A percentile compares a stretch with the other conserved stretches of the same genome.
Evolutionary conservation across 1,284 basidiomycete genomes (phyloP).

Genomic region (Cryptococcus sp.): DNA sequence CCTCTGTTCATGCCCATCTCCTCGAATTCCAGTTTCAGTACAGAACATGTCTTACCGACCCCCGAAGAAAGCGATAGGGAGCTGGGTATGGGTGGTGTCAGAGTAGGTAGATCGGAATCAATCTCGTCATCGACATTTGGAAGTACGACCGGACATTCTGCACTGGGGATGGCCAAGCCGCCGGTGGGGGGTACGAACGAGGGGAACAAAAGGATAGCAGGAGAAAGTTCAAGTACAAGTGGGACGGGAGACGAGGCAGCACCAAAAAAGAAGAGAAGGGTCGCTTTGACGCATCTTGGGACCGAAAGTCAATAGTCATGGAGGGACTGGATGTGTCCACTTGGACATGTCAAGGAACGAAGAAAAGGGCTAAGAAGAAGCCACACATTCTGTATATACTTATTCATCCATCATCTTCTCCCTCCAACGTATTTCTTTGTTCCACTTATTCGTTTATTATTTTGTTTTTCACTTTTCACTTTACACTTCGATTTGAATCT

Average conservation of each 20-base stretch:
- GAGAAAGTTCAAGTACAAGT: not conserved
- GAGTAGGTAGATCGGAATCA: not conserved
- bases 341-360: too few species aligned
- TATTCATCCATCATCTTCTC: too few species aligned
- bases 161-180: too few species aligned
- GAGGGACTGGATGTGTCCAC: too few species aligned
- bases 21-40: slow-evolving; percentile 19
- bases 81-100: not conserved
- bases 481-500: too few species aligned
- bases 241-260: not conserved
- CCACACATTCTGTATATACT: too few species aligned
- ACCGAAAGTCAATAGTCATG: slow-evolving; percentile 7
- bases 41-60: slow-evolving; percentile 30
- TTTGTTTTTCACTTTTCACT: too few species aligned
- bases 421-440: too few species aligned
- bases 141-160: too few species aligned
- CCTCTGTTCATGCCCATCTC: slow-evolving; percentile 17
- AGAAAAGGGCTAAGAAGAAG: too few species aligned
- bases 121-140: not conserved
- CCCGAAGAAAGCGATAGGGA: slow-evolving; percentile 30
- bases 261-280: slow-evolving; percentile 81
- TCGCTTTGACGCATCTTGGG: slow-evolving; percentile 62
- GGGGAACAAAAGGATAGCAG: not conserved
- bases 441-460: too few species aligned
- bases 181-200: not conserved